Evolutionary conservation across 2,329 filamentous ascomycete genomes (phyloP), one percentile per base, ranked within the genome.

Genomic region (Cercospora zeina): DNA sequence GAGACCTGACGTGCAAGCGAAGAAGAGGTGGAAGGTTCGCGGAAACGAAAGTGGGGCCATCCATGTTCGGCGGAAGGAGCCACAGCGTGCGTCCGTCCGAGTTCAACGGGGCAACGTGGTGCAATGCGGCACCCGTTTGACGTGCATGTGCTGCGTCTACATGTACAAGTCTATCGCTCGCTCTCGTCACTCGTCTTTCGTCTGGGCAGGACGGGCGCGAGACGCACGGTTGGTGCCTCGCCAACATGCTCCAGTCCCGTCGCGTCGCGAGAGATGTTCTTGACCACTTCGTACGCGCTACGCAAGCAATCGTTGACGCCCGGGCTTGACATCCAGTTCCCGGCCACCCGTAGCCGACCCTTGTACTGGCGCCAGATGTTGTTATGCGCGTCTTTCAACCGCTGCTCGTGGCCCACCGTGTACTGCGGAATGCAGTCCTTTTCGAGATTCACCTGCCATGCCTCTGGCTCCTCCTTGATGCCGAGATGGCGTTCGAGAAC

Each of bases 401-500:
- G 82, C 8, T 79, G 75, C 27, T 84, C 77, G 75, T 97, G 93
- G 36, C 91, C 91, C 1, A 96, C 87, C 0, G 82, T 84, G 75
- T 96, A 96, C 77, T 99, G 95, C 10, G 95, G 93, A 67, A 99
- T 95, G 73, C 92, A 96, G 65, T 95, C 82, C 62, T 79, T 78
- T 59, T 87, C 81, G 49, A 89, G 69, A 61, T 83, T 83, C 14
- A 87, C 87, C 62, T 84, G 79, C 34, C 83, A 83, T n/a, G 86
- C 79, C 16, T 81, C 79, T 0, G 89, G 87, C 27, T 84, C 78
- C 21, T 85, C 83, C 0, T 78, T 81, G 72, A 97, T 90, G 62
- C 82, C 82, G 4, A 97, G 80, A 71, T 97, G 93, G 19, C 91
- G 83, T 65, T 83, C 77, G 1, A 97, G 79, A 6, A 96, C 80